A percentile compares a stretch with the other conserved stretches of the same genome.
Conservation (phyloP, 192 early-diverging fungal species). For the Rhizophagus sp. region DNA sequence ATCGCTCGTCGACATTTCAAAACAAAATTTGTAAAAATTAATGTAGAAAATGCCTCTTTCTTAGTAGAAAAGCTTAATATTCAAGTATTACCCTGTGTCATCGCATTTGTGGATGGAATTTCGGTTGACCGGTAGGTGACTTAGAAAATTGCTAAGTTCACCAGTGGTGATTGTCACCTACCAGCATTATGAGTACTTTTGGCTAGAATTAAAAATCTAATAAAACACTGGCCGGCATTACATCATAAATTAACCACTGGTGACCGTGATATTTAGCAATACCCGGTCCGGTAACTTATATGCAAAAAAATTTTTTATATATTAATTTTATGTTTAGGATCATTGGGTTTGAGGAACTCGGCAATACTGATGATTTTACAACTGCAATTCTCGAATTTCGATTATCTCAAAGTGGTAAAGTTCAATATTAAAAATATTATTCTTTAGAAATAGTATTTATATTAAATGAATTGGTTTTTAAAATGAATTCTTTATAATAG, state of each 20-base stretch:
- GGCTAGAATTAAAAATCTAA: too few relatives aligned
- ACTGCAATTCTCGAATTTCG: slow-evolving; percentile 77
- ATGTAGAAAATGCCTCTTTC: slow-evolving; percentile 88
- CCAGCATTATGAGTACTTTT: too few relatives aligned
- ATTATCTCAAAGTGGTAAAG: slow-evolving; percentile 25
- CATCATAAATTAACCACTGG: too few relatives aligned
- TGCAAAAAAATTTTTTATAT: slow-evolving; percentile 10
- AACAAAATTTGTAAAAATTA: slow-evolving; percentile 87
- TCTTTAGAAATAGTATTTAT: neutral
- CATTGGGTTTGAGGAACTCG: slow-evolving; percentile 93
- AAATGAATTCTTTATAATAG: slow-evolving; percentile 5
- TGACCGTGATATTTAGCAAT: too few relatives aligned
- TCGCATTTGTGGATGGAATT: slow-evolving; percentile 73
- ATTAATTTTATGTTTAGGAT: slow-evolving; percentile 47
- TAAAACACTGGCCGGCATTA: too few relatives aligned
- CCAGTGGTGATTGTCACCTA: too few relatives aligned
- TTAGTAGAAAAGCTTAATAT: slow-evolving; percentile 87
- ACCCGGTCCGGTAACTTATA: too few relatives aligned
- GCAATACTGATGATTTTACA: slow-evolving; percentile 82
- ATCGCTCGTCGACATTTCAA: slow-evolving; percentile 80
- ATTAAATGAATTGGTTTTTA: neutral
- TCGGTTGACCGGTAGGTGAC: slow-evolving; percentile 65
- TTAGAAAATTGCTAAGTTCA: too few relatives aligned
- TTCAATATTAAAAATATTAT: neutral
- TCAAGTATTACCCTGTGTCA: slow-evolving; percentile 85